Conservation (phyloP, 2,329 filamentous ascomycete genomes). For the Zalaria obscura region DNA sequence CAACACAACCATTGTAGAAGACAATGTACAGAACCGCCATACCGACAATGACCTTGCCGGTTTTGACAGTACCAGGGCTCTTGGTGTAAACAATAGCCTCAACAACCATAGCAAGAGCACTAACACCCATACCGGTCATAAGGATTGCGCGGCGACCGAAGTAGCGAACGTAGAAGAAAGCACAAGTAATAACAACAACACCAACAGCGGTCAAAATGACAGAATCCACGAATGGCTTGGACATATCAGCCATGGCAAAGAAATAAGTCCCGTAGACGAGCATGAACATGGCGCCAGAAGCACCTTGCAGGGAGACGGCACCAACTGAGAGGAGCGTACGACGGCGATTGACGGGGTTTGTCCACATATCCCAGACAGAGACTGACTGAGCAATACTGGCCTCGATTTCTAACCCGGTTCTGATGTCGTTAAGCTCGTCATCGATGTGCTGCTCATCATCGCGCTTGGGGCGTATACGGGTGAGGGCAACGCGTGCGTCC, state of each 20-base stretch:
- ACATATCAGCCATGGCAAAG: conserved; percentile 43
- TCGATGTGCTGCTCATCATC: conserved; percentile 38
- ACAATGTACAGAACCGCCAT: conserved; percentile 41
- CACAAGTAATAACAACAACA: conserved; percentile 37
- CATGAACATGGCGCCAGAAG: conserved; percentile 24
- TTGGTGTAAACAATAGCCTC: conserved; percentile 39
- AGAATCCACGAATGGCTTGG: conserved; percentile 41
- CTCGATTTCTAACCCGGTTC: conserved; percentile 19
- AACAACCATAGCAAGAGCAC: conserved; percentile 40
- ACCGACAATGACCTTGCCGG: conserved; percentile 36
- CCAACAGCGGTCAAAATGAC: conserved; percentile 41
- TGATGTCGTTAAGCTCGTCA: conserved; percentile 13
- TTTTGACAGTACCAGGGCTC: conserved; percentile 19
- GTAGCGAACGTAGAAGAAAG: conserved; percentile 29
- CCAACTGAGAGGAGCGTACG: conserved; percentile 21
- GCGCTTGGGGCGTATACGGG: conserved; percentile 9
- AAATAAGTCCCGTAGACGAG: conserved; percentile 43
- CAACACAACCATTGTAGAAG: conserved; percentile 37
- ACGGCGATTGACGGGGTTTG: conserved; percentile 18
- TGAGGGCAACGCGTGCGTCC: conserved; percentile 7
- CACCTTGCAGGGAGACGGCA: conserved; percentile 21
- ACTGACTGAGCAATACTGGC: conserved; percentile 15
- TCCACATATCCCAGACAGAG: conserved; percentile 21
- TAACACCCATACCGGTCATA: conserved; percentile 34
- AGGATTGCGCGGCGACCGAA: conserved; percentile 41